phyloP scores from a whole-genome alignment of 306 rosid species.

The Herpetospermum pedunculosum region DNA sequence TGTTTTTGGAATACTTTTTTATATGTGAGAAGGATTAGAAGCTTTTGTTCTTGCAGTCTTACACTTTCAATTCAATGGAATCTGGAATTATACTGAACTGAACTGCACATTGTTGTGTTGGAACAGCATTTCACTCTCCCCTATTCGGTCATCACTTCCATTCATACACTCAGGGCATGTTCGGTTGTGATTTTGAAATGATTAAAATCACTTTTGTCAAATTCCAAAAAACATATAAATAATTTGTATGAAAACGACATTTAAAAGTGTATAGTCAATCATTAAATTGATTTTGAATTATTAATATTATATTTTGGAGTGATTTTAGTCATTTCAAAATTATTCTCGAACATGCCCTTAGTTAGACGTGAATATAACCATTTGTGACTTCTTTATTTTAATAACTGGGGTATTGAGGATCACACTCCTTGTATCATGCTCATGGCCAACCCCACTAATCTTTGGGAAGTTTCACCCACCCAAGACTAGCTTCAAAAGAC shows the following conservation, averaged over 20 bases:
- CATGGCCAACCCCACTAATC: not conserved
- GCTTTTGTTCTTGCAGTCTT: not conserved
- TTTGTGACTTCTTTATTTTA: not conserved
- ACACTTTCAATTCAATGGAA: not conserved
- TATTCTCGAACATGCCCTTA: too few species aligned
- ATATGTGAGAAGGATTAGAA: not conserved
- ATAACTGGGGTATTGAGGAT: not conserved
- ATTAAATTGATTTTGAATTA: too few species aligned
- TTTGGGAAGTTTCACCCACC: not conserved
- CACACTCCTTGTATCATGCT: not conserved
- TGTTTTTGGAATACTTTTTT: not conserved
- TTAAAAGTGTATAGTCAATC: too few species aligned
- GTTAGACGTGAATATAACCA: not conserved
- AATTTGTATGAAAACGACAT: too few species aligned
- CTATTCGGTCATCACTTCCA: not conserved
- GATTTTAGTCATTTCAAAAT: too few species aligned
- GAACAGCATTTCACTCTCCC: not conserved
- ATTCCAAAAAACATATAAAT: too few species aligned
- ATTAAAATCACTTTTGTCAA: too few species aligned
- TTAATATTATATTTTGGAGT: too few species aligned
- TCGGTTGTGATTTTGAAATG: too few species aligned
- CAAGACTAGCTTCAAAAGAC: not conserved
- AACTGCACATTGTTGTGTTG: not conserved
- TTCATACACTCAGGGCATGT: too few species aligned
- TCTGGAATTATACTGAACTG: not conserved